phyloP scores from a whole-genome alignment of 2,329 filamentous ascomycete species.

The Fusarium napiforme region DNA sequence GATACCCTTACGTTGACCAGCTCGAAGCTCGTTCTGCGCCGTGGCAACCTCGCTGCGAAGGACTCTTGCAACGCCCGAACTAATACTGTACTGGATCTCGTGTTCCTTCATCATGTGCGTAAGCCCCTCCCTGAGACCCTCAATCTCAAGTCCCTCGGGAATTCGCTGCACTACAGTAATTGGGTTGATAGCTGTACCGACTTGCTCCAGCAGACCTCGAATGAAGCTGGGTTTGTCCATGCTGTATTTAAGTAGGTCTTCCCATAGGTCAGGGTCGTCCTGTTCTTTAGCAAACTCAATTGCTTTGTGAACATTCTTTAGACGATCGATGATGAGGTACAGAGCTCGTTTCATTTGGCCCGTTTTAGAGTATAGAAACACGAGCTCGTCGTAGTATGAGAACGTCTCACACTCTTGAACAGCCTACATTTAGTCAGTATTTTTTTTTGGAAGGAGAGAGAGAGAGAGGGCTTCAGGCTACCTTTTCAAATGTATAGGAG shows the following conservation, averaged over 20 bases:
- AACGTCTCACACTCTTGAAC: slow-evolving; percentile 81
- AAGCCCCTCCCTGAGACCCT: slow-evolving; percentile 87
- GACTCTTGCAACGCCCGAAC: slow-evolving; percentile 86
- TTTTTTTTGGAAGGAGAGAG: too few relatives aligned
- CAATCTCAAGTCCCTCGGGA: slow-evolving; percentile 91
- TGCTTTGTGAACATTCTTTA: slow-evolving; percentile 89
- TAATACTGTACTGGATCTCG: slow-evolving; percentile 94
- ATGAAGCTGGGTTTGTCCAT: slow-evolving; percentile 99
- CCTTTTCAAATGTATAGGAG: slow-evolving; percentile 86
- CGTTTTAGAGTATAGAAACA: slow-evolving; percentile 94
- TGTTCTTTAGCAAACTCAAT: slow-evolving; percentile 96
- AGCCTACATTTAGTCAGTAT: slow-evolving; percentile 56
- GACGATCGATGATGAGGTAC: slow-evolving; percentile 91
- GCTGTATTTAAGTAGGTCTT: slow-evolving; percentile 91
- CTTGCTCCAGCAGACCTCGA: slow-evolving; percentile 88
- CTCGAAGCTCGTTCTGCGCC: slow-evolving; percentile 83
- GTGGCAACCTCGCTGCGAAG: slow-evolving; percentile 86
- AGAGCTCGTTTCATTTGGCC: slow-evolving; percentile 92
- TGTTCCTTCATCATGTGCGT: slow-evolving; percentile 94
- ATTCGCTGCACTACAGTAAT: slow-evolving; percentile 91
- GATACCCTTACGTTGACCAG: slow-evolving; percentile 84
- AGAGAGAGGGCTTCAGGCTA: slow-evolving; percentile 38
- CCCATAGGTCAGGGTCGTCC: slow-evolving; percentile 92
- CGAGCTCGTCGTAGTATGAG: slow-evolving; percentile 90
- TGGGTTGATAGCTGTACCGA: slow-evolving; percentile 92